A percentile compares a stretch with the other conserved stretches of the same genome.
phyloP scores from a whole-genome alignment of 2,329 filamentous ascomycete genomes.

The Sporothrix pseudoabietina region DNA sequence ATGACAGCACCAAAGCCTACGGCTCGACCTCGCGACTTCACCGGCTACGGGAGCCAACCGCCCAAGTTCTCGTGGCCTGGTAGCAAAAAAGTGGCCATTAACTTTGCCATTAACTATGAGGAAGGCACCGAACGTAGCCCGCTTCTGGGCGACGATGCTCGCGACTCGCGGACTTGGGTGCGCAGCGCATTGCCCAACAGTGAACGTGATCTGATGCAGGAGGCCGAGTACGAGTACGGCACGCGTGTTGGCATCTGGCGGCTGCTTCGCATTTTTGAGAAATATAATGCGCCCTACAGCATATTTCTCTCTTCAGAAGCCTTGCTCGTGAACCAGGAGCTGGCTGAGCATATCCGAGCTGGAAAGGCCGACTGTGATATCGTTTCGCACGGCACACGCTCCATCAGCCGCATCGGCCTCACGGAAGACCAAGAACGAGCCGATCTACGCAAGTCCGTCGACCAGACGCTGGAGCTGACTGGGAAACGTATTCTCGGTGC shows the following conservation, averaged over 20 bases:
- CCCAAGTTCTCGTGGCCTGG: constrained; percentile 26
- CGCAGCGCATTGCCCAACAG: constrained; percentile 22
- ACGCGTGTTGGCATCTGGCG: constrained; percentile 30
- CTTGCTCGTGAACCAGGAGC: neutral
- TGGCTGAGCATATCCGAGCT: neutral
- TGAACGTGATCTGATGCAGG: constrained; percentile 29
- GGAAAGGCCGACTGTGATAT: constrained; percentile 28
- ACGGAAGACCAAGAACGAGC: constrained; percentile 19
- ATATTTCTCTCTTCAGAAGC: neutral
- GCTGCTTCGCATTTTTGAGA: constrained; percentile 27
- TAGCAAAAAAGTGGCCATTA: constrained; percentile 28
- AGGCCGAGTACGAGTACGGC: constrained; percentile 32
- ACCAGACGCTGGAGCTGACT: constrained; percentile 26
- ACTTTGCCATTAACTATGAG: constrained; percentile 31
- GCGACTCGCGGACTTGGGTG: constrained; percentile 30
- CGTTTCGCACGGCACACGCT: constrained; percentile 29
- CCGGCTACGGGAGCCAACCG: constrained; percentile 10
- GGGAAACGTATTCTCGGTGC: constrained; percentile 28
- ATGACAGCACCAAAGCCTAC: neutral
- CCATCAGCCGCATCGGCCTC: constrained; percentile 28
- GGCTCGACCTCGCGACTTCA: constrained; percentile 4
- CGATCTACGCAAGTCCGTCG: constrained; percentile 26
- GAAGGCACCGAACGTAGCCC: constrained; percentile 29
- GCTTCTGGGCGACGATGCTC: constrained; percentile 22
- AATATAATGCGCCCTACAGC: constrained; percentile 5